phyloP scores from a whole-genome alignment of 176 grass and related monocot genomes.

The Eleusine coracana region DNA sequence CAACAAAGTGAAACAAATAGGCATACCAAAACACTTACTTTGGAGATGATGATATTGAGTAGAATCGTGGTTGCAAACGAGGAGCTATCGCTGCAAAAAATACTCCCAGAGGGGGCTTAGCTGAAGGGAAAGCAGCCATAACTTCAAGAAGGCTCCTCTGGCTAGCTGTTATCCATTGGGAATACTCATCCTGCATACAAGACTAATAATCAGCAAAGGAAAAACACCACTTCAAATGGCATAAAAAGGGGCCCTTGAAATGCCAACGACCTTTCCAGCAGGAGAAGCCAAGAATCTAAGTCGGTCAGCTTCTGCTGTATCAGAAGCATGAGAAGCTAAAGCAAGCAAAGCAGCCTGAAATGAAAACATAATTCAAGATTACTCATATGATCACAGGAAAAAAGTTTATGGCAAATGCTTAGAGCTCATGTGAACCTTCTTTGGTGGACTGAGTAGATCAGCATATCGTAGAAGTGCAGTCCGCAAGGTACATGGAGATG shows the following conservation, averaged over 20 bases:
- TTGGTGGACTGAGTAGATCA: conserved; percentile 78
- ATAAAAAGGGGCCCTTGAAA: not conserved
- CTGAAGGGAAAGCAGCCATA: conserved; percentile 81
- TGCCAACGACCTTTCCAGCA: conserved; percentile 78
- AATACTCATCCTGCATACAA: conserved; percentile 80
- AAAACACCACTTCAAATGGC: not conserved
- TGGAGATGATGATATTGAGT: conserved; percentile 94
- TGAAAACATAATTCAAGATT: conserved; percentile 16
- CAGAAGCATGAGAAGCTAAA: conserved; percentile 79
- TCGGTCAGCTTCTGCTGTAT: conserved; percentile 66
- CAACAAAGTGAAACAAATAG: conserved; percentile 1
- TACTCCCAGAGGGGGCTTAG: conserved; percentile 77
- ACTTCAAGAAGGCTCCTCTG: conserved; percentile 96
- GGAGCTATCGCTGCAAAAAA: conserved; percentile 86
- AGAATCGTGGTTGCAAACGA: conserved; percentile 81
- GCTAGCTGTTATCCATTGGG: conserved; percentile 81
- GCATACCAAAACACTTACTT: conserved; percentile 48
- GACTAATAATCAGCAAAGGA: conserved; percentile 19
- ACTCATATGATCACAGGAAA: conserved; percentile 30
- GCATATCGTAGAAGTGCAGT: conserved; percentile 78
- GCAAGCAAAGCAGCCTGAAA: conserved; percentile 79
- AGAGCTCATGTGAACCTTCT: conserved; percentile 58
- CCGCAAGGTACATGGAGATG: conserved; percentile 77
- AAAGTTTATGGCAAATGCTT: not conserved
- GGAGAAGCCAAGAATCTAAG: conserved; percentile 82